These are phyloP conservation scores for Collybiopsis luxurians DNA, from an alignment of 768 basidiomycete species.

Conservation along the genomic window DNA sequence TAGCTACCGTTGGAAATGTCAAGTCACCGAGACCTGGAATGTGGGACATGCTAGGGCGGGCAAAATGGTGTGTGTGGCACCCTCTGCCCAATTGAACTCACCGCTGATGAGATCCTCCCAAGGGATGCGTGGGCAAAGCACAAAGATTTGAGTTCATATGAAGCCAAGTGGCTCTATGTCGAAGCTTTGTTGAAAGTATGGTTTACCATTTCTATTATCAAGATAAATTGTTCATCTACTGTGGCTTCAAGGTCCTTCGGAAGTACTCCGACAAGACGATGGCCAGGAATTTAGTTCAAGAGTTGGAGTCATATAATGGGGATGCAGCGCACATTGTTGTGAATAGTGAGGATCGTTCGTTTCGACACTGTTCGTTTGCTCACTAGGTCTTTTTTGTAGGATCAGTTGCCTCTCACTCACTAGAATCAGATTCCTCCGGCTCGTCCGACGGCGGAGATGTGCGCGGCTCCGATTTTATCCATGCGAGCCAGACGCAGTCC, in stretches of 20 bases:
- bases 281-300: constrained; percentile 70
- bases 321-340: constrained; percentile 62
- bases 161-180: constrained; percentile 90
- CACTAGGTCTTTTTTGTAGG: not conserved
- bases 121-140: constrained; percentile 98
- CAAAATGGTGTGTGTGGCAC: constrained; percentile 73
- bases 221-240: not conserved
- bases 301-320: constrained; percentile 74
- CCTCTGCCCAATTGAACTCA: not conserved
- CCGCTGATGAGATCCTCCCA: not conserved
- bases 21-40: constrained; percentile 75
- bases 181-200: constrained; percentile 81
- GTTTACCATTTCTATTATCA: not conserved
- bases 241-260: constrained; percentile 59
- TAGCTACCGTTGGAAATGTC: constrained; percentile 91
- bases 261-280: constrained; percentile 83
- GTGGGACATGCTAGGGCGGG: constrained; percentile 88
- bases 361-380: not conserved
- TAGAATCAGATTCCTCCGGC: constrained; percentile 61
- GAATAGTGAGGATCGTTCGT: constrained; percentile 47
- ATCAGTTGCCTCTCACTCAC: constrained; percentile 41
- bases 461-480: constrained; percentile 19
- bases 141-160: constrained; percentile 69
- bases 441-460: constrained; percentile 47
- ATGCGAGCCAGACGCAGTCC: constrained; percentile 15